phyloP scores from a whole-genome alignment of 441 rosid species.

The Adansonia madagascariensis region DNA sequence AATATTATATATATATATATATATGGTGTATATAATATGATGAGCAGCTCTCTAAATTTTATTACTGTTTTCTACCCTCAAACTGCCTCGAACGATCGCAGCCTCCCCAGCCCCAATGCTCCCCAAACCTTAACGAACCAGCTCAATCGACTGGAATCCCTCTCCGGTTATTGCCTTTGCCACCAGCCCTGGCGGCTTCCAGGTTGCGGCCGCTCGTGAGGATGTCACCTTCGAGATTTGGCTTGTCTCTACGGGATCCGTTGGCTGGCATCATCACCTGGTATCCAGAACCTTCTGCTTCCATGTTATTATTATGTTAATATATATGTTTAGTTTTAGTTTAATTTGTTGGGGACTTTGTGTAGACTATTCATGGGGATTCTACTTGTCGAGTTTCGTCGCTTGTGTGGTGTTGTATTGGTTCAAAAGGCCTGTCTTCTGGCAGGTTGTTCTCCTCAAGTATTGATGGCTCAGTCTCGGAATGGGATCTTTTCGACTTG shows the following conservation, averaged over 20 bases:
- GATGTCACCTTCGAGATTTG: conserved; percentile 96
- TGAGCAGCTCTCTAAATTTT: too few relatives aligned
- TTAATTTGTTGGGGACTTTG: not conserved
- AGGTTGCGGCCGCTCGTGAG: conserved; percentile 87
- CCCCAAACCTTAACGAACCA: conserved; percentile 63
- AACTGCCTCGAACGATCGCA: conserved; percentile 7
- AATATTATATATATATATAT: too few relatives aligned
- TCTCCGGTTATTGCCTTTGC: conserved; percentile 87
- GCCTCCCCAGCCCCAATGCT: conserved; percentile 33
- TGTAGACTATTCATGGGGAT: conserved; percentile 81
- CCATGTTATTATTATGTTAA: not conserved
- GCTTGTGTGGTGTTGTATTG: conserved; percentile 68
- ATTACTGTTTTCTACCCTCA: too few relatives aligned
- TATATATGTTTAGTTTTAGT: conserved; percentile 11
- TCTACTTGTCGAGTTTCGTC: conserved; percentile 75
- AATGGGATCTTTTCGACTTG: conserved; percentile 86
- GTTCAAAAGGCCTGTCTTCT: conserved; percentile 49
- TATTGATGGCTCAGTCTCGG: conserved; percentile 83
- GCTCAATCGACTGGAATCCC: conserved; percentile 89
- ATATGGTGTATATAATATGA: too few relatives aligned
- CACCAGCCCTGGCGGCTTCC: conserved; percentile 70
- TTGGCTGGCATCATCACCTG: conserved; percentile 96
- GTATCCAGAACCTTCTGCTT: conserved; percentile 36
- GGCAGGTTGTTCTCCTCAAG: conserved; percentile 83
- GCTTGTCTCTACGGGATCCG: conserved; percentile 89